These are phyloP conservation scores for Melanogaster broomeanus DNA, from an alignment of 768 basidiomycete species.

Conservation along the genomic window DNA sequence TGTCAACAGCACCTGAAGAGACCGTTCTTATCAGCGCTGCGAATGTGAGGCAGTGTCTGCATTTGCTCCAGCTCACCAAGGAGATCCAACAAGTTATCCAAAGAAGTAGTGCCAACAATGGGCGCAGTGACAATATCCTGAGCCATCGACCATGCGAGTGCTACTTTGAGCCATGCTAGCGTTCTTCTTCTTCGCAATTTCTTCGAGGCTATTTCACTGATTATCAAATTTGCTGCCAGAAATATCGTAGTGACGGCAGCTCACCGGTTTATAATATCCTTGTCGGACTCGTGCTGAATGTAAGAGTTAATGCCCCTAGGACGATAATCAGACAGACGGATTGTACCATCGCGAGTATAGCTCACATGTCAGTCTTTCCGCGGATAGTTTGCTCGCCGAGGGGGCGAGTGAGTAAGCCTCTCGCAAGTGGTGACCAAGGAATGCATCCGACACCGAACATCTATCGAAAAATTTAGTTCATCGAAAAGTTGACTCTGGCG, in stretches of 20 bases:
- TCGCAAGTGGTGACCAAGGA: conserved; percentile 60
- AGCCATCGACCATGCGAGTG: conserved; percentile 52
- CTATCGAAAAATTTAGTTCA: conserved; percentile 22
- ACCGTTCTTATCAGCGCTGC: not conserved
- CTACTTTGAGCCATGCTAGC: conserved; percentile 59
- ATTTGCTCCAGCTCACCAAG: conserved; percentile 36
- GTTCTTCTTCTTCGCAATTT: conserved; percentile 51
- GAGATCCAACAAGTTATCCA: conserved; percentile 53
- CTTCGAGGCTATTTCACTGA: conserved; percentile 46
- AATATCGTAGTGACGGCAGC: conserved; percentile 7
- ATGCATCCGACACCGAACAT: conserved; percentile 56
- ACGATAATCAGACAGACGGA: not conserved
- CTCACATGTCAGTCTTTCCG: conserved; percentile 35
- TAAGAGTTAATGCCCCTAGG: conserved; percentile 21
- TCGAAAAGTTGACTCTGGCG: not conserved
- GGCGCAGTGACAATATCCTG: conserved; percentile 57
- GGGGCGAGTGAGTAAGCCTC: conserved; percentile 51
- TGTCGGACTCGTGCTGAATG: conserved; percentile 29
- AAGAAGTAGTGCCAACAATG: conserved; percentile 56
- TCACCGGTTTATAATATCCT: conserved; percentile 42
- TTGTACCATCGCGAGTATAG: not conserved
- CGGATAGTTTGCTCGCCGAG: conserved; percentile 40
- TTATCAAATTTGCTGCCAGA: conserved; percentile 4
- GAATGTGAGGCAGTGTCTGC: not conserved
- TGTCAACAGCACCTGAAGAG: conserved; percentile 40